A percentile compares a stretch with the other conserved stretches of the same genome.
These are phyloP conservation scores for Cystobasidium onofrii DNA, from an alignment of 768 basidiomycete genomes.

Conservation along the genomic window DNA sequence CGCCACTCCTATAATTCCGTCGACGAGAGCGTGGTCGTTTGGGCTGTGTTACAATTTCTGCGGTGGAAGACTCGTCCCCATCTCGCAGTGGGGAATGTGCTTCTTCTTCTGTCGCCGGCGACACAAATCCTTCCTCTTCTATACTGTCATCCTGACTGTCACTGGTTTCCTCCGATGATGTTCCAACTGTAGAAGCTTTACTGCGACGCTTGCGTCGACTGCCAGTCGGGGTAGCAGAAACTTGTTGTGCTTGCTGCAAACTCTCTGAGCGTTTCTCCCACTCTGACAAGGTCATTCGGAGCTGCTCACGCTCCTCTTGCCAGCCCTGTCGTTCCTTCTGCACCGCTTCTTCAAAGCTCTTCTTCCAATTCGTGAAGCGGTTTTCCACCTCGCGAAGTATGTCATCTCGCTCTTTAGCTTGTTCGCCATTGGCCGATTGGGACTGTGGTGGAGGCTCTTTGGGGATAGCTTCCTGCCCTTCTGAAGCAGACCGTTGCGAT, in stretches of 20 bases:
- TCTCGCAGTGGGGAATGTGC: background rate
- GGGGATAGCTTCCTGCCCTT: background rate
- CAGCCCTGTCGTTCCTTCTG: conserved; percentile 21
- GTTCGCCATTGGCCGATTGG: background rate
- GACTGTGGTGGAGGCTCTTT: background rate
- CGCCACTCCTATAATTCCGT: background rate
- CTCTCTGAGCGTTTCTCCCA: conserved; percentile 19
- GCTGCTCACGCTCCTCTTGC: conserved; percentile 24
- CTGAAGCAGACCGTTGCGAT: conserved; percentile 1
- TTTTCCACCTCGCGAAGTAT: conserved; percentile 42
- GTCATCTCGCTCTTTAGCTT: conserved; percentile 34
- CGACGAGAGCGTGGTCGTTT: background rate
- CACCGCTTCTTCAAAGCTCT: conserved; percentile 27
- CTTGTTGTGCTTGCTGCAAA: background rate
- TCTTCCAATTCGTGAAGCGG: conserved; percentile 33
- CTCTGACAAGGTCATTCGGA: conserved; percentile 12
- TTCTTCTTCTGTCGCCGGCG: conserved; percentile 18
- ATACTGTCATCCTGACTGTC: background rate
- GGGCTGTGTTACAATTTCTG: background rate
- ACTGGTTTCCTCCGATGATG: conserved; percentile 2
- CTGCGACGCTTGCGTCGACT: conserved; percentile 6
- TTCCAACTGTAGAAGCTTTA: conserved; percentile 22
- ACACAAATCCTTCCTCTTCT: conserved; percentile 23
- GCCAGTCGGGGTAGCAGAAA: background rate
- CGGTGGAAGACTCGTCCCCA: background rate